Base-by-base conservation (phyloP, 495 filamentous ascomycete genomes). In the Penicillium crystallinum region DNA sequence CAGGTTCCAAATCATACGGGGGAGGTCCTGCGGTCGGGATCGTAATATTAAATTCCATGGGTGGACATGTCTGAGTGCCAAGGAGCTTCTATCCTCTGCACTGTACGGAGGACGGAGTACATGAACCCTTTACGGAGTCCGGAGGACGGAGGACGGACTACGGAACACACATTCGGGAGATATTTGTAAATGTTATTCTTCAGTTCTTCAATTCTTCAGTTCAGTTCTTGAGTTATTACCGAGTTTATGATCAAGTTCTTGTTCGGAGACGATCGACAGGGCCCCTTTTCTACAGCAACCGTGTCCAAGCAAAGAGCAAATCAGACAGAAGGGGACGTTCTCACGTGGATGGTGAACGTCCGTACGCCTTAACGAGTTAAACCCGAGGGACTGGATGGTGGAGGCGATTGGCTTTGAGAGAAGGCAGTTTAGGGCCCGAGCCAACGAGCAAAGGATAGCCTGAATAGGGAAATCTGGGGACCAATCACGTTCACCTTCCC, bases 1-100 rank as follows among this genome's bases (percentile, higher is more conserved):
- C 23, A 25, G 30, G 37, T 12, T 6, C 36, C 27, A 42, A 50
- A 35, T 50, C 41, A 35, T 42, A 50, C 48, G 48, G 48, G 48
- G 48, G 29, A 42, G n/a, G 34, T 17, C 2, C 33, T 50, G 48
- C 48, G 19, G 48, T 25, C 48, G 37, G 38, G 48, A 50, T 50
- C 48, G 48, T 42, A 50, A 50, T 50, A 50, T 50, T 42, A 42
- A 50, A 50, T 42, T 50, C 37, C 29, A 49, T 40, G 25, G 19
- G 35, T 42, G 48, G 38, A 42, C 29, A 42, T 42, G 37, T 50
- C 48, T 23, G 11, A 40, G 29, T 30, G 34, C 46, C 45, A 38
- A 37, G 45, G 18, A 47, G 44, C n/a, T 35, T 12, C 30, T 27
- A 31, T 21, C 27, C 9, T 31, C 21, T 29, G 23, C 44, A 47